Conservation (phyloP, 345 rosid species). For the Eutrema heterophyllum region DNA sequence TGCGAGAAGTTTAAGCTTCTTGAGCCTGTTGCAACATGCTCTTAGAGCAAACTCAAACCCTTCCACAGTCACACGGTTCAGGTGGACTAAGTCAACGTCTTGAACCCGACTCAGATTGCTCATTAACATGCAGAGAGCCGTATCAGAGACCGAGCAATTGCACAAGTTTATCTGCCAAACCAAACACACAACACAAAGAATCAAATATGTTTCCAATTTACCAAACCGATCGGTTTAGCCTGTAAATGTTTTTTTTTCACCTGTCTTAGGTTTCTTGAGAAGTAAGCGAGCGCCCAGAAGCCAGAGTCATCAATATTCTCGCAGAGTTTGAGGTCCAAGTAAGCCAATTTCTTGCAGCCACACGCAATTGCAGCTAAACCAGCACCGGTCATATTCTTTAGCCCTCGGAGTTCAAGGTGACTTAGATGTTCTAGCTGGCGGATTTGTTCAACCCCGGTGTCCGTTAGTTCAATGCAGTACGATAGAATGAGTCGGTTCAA, state of each 20-base stretch:
- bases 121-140: constrained; percentile 65
- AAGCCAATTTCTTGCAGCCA: constrained; percentile 55
- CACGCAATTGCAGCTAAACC: constrained; percentile 60
- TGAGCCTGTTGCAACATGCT: constrained; percentile 59
- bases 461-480: constrained; percentile 61
- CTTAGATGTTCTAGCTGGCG: constrained; percentile 51
- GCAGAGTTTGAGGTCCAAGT: constrained; percentile 79
- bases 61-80: constrained; percentile 58
- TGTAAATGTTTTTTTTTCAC: constrained; percentile 28
- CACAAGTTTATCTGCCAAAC: constrained; percentile 81
- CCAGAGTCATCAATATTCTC: constrained; percentile 67
- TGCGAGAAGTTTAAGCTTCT: constrained; percentile 78
- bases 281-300: constrained; percentile 66
- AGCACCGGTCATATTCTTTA: constrained; percentile 50
- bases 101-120: constrained; percentile 74
- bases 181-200: background rate
- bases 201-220: background rate
- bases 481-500: constrained; percentile 70
- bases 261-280: constrained; percentile 76
- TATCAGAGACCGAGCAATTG: constrained; percentile 43
- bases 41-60: constrained; percentile 76
- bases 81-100: constrained; percentile 79
- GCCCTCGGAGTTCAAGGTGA: constrained; percentile 68
- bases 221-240: background rate
- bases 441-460: constrained; percentile 53